A percentile compares a stretch with the other conserved stretches of the same genome.
Evolutionary conservation across 768 basidiomycete genomes (phyloP).

Genomic region (Macrolepiota fuliginosa): DNA sequence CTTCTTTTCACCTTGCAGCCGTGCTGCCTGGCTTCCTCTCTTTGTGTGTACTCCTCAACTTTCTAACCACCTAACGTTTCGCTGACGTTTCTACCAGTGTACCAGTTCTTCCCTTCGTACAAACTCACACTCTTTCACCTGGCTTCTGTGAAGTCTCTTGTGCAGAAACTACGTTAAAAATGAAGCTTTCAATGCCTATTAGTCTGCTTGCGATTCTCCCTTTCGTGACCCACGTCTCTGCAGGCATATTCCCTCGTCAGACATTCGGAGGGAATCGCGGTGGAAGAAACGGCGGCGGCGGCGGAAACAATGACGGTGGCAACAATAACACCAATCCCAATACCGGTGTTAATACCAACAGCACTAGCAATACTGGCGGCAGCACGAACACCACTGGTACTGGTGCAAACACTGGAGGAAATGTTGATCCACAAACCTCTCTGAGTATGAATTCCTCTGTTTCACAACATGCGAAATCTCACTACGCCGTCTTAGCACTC

Average conservation of each 20-base stretch:
- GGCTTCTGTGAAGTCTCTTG: conserved; percentile 44
- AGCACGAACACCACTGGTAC: conserved; percentile 5
- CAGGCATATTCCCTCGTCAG: conserved; percentile 26
- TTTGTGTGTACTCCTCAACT: conserved; percentile 20
- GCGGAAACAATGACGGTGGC: conserved; percentile 16
- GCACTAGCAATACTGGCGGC: conserved; percentile 14
- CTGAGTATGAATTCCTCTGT: conserved; percentile 27
- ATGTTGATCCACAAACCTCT: conserved; percentile 40
- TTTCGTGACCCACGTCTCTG: conserved; percentile 33
- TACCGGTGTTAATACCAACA: conserved; percentile 12
- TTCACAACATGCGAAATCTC: not conserved
- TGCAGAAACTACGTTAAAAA: conserved; percentile 27
- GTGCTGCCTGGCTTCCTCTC: conserved; percentile 44
- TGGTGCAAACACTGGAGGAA: not conserved
- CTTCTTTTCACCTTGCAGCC: conserved; percentile 43
- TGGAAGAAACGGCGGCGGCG: conserved; percentile 16
- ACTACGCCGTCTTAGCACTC: conserved; percentile 36
- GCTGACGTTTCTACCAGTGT: conserved; percentile 12
- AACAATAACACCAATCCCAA: conserved; percentile 18
- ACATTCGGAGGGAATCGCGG: conserved; percentile 3
- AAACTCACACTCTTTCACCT: conserved; percentile 31
- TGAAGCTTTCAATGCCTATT: conserved; percentile 46
- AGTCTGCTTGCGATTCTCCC: conserved; percentile 33
- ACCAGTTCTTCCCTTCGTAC: conserved; percentile 27
- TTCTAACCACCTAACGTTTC: not conserved